phyloP scores from a whole-genome alignment of 148 eudicot species.

The Chenopodium quinoa region DNA sequence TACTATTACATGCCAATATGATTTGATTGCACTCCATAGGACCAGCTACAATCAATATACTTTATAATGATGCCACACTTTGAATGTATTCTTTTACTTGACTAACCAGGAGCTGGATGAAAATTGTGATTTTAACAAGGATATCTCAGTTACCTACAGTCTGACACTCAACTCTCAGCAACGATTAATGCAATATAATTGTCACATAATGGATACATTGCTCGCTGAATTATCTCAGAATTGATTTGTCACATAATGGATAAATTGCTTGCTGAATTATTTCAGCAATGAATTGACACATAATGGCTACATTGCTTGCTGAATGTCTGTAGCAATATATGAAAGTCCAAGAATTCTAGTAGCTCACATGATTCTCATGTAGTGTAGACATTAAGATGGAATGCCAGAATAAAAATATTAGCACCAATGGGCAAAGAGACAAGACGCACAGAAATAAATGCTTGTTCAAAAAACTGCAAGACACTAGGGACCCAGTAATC shows the following conservation, averaged over 20 bases:
- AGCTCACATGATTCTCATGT: background rate
- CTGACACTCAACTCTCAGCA: background rate
- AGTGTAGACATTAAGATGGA: background rate
- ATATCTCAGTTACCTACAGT: background rate
- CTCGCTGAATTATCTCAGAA: no score
- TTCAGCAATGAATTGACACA: no score
- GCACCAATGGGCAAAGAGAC: background rate
- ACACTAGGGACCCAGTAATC: background rate
- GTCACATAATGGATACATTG: no score
- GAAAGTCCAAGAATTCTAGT: background rate
- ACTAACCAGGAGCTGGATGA: background rate
- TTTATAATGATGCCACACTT: background rate
- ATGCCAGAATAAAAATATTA: background rate
- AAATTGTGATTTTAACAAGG: background rate
- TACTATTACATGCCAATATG: background rate
- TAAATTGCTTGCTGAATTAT: no score
- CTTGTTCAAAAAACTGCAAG: background rate
- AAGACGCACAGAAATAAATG: constrained; percentile 1
- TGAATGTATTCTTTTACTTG: background rate
- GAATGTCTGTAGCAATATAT: background rate
- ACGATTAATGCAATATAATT: background rate
- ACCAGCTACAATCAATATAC: background rate
- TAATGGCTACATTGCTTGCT: background rate
- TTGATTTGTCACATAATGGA: no score
- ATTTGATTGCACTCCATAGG: background rate